These are phyloP conservation scores for Funneliformis geosporum DNA, from an alignment of 192 early-diverging fungal species.

Conservation along the genomic window DNA sequence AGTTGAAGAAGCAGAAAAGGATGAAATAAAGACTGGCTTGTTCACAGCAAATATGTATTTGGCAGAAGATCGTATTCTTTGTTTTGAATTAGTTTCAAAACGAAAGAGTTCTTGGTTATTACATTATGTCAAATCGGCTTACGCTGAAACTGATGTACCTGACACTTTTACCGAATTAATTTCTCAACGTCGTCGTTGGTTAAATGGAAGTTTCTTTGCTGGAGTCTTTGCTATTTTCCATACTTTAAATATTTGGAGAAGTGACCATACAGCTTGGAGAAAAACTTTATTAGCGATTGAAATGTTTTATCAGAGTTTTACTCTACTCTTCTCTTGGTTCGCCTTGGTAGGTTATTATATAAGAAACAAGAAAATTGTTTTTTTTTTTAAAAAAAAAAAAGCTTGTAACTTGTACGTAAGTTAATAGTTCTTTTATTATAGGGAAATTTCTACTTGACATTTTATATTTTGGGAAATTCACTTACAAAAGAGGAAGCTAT, in stretches of 20 bases:
- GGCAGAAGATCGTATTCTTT: constrained; percentile 84
- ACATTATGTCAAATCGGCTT: constrained; percentile 71
- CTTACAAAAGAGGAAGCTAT: constrained; percentile 35
- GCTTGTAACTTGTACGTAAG: background rate
- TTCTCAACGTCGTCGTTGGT: constrained; percentile 95
- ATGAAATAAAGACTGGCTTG: constrained; percentile 48
- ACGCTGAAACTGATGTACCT: constrained; percentile 85
- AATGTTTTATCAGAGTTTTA: constrained; percentile 80
- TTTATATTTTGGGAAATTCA: constrained; percentile 78
- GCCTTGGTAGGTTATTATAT: constrained; percentile 63
- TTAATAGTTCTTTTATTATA: constrained; percentile 25
- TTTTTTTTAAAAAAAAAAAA: no score
- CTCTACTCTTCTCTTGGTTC: constrained; percentile 89
- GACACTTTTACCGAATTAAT: constrained; percentile 83
- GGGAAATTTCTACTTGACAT: constrained; percentile 89
- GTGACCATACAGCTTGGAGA: constrained; percentile 70
- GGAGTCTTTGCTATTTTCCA: constrained; percentile 80
- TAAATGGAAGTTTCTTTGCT: constrained; percentile 95
- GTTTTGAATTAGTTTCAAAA: constrained; percentile 84
- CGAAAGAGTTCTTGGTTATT: constrained; percentile 66
- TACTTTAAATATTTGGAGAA: constrained; percentile 75
- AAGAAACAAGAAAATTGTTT: background rate
- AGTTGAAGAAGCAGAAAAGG: background rate
- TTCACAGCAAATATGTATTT: constrained; percentile 85
- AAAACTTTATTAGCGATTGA: constrained; percentile 75